Evolutionary conservation across 148 eudicot species (phyloP).

Genomic region (Silene latifolia): DNA sequence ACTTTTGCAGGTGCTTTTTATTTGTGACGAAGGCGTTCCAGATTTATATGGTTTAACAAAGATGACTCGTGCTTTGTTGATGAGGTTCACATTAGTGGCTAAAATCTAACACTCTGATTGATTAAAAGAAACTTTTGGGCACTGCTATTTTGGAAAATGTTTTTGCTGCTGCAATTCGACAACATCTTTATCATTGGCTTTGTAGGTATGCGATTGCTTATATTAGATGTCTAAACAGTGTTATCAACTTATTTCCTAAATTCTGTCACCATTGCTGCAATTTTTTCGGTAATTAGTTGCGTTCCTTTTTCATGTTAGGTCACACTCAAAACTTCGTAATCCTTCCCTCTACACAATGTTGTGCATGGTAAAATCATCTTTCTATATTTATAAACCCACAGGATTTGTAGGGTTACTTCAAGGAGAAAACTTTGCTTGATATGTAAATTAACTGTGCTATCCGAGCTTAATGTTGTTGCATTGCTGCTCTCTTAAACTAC

Average conservation of each 20-base stretch:
- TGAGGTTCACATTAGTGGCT: too few species aligned
- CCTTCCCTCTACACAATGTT: too few species aligned
- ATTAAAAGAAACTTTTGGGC: too few species aligned
- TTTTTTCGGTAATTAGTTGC: too few species aligned
- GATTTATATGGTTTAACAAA: too few species aligned
- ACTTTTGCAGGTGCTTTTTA: too few species aligned
- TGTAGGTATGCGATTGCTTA: conserved; percentile 80
- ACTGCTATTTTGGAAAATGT: conserved; percentile 79
- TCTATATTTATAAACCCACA: not conserved
- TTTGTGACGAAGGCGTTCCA: too few species aligned
- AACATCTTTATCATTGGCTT: conserved; percentile 95
- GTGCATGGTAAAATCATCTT: conserved; percentile 60
- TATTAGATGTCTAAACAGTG: conserved; percentile 12
- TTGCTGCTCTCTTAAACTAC: not conserved
- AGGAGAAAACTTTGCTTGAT: not conserved
- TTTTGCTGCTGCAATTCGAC: conserved; percentile 86
- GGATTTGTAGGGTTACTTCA: not conserved
- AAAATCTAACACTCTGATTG: too few species aligned
- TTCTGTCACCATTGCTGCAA: not conserved
- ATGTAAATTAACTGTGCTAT: not conserved
- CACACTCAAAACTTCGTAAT: too few species aligned
- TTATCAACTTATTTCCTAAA: not conserved
- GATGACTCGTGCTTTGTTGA: too few species aligned
- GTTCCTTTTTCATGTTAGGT: too few species aligned
- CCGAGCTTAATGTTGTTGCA: not conserved